A percentile compares a stretch with the other conserved stretches of the same genome.
Evolutionary conservation across 208 protist species (phyloP).

Genomic region (Trypanosoma scelopori): DNA sequence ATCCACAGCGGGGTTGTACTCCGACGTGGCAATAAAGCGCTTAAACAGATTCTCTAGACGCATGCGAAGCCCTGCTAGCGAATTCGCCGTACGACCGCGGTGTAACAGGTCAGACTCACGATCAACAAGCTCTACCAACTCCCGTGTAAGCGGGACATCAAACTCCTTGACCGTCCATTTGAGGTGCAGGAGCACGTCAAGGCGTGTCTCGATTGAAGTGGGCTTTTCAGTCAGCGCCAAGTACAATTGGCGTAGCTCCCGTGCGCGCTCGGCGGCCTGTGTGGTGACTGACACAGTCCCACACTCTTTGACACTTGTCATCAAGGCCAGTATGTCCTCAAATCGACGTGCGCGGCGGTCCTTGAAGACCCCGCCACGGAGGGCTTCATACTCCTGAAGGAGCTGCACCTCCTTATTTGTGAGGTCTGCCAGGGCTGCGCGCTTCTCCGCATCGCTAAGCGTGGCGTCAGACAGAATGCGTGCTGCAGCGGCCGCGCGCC

Average conservation of each 20-base stretch:
- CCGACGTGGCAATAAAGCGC: slow-evolving; percentile 93
- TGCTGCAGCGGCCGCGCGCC: slow-evolving; percentile 80
- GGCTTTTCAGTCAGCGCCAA: slow-evolving; percentile 51
- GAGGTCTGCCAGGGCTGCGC: slow-evolving; percentile 80
- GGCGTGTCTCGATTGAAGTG: slow-evolving; percentile 67
- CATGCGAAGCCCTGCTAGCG: slow-evolving; percentile 74
- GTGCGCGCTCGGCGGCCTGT: slow-evolving; percentile 69
- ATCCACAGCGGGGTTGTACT: slow-evolving; percentile 95
- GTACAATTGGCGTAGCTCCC: slow-evolving; percentile 93
- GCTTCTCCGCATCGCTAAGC: slow-evolving; percentile 52
- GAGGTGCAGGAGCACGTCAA: slow-evolving; percentile 96
- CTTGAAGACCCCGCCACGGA: slow-evolving; percentile 65
- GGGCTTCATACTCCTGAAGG: slow-evolving; percentile 95
- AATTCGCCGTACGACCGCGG: slow-evolving; percentile 78
- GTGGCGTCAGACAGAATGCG: slow-evolving; percentile 59
- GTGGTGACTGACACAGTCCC: slow-evolving; percentile 27
- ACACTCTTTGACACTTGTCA: slow-evolving; percentile 88
- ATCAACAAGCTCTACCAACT: slow-evolving; percentile 96
- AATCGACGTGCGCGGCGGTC: slow-evolving; percentile 69
- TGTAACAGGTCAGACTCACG: slow-evolving; percentile 96
- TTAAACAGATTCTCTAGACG: slow-evolving; percentile 92
- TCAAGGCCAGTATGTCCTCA: slow-evolving; percentile 59
- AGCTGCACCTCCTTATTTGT: slow-evolving; percentile 94
- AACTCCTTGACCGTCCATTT: slow-evolving; percentile 98
- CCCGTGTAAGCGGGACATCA: slow-evolving; percentile 68